phyloP scores from a whole-genome alignment of 108 stramenopile species.

The Skeletonema marinoi region DNA sequence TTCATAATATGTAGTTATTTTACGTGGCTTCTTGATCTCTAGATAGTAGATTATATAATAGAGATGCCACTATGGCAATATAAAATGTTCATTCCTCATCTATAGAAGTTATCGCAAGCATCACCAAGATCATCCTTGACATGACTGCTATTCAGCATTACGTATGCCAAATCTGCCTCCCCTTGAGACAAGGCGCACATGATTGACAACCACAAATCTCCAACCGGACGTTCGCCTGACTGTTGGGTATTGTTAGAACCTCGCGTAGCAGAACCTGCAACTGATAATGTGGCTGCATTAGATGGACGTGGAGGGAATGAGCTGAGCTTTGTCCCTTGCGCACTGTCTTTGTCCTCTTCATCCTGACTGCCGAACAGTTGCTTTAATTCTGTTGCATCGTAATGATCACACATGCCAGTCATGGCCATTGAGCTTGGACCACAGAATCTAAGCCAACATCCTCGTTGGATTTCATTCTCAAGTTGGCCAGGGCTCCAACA shows the following conservation, averaged over 20 bases:
- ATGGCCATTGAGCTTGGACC: slow-evolving; percentile 73
- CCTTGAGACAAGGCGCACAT: slow-evolving; percentile 76
- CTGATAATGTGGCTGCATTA: slow-evolving; percentile 11
- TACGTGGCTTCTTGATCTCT: too few relatives aligned
- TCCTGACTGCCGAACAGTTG: slow-evolving; percentile 1
- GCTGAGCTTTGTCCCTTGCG: slow-evolving; percentile 17
- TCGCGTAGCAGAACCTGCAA: slow-evolving; percentile 4
- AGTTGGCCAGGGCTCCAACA: slow-evolving; percentile 81
- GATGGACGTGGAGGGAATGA: slow-evolving; percentile 44
- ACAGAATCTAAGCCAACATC: slow-evolving; percentile 79
- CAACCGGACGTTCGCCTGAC: slow-evolving; percentile 39
- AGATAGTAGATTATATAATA: too few relatives aligned
- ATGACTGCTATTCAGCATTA: slow-evolving; percentile 47
- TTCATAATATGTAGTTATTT: too few relatives aligned
- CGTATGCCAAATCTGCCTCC: slow-evolving; percentile 71
- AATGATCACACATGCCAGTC: slow-evolving; percentile 68
- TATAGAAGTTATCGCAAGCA: slow-evolving; percentile 48
- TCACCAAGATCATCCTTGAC: slow-evolving; percentile 41
- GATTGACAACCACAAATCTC: slow-evolving; percentile 84
- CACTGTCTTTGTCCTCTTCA: not conserved
- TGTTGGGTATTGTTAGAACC: slow-evolving; percentile 13
- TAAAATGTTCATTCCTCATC: not conserved
- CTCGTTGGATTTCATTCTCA: slow-evolving; percentile 75
- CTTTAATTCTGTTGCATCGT: slow-evolving; percentile 14
- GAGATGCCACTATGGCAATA: not conserved